Evolutionary conservation across 129 eudicot species (phyloP), one percentile per base, ranked within the genome.

Genomic region (Lactuca sativa): DNA sequence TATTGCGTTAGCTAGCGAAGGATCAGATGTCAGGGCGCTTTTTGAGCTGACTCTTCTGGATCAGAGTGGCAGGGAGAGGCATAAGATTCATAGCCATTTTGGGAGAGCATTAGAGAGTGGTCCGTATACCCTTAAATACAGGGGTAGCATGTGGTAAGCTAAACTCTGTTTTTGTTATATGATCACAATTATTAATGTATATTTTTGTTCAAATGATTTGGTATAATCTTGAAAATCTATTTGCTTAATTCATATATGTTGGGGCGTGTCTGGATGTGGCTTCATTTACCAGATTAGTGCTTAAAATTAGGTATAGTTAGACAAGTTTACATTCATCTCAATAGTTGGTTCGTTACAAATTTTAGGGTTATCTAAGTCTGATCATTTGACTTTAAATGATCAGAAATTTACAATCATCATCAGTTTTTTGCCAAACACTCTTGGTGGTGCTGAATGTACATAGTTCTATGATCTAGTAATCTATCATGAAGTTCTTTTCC

Each of bases 41-140:
- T 92, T 92, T 15, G 97, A 92, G 80, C 60, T 92, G 72, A 86
- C 90, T 10, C 86, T 92, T 52, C 14, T 86, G 85, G 96, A 92
- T 82, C 97, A 91, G 76, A 91, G 96, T 72, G 97, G 97, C 31
- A 81, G 76, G 38, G 91, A 72, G 81, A 86, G 87, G 74, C 97
- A 91, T 72, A 91, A 91, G 77, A 81, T 91, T 70, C 97, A 91
- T 77, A 88, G 84, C 56, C 97, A 91, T 82, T 91, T 91, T 48
- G 97, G 93, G 7, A 79, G 97, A 73, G 81, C 88, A 10, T 77
- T 91, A 67, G 97, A 91, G 78, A 86, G 84, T 61, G 97, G 96
- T 7, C 97, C 97, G 13, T 91, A 91, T 55, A 79, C 93, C 3
- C 90, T 91, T 11, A 91, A 88, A 71, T 91, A 88, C 76, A 66